Evolutionary conservation across 305 asterid species (phyloP).

Genomic region (Withania somnifera): DNA sequence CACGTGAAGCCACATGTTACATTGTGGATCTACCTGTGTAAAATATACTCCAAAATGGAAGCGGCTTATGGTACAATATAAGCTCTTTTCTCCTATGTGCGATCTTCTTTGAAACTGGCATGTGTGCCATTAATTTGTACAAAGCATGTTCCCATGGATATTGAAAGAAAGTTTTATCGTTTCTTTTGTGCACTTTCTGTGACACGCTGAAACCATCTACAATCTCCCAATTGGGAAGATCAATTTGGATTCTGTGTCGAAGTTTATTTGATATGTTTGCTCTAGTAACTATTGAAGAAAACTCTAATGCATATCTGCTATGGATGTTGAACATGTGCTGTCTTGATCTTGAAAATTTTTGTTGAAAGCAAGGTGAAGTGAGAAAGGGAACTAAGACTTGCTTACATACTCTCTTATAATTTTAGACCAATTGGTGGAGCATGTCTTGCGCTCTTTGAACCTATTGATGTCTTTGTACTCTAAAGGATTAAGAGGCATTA

Average conservation of each 20-base stretch:
- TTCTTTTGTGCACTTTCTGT: background rate
- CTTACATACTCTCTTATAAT: background rate
- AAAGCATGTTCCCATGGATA: background rate
- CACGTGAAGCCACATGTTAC: background rate
- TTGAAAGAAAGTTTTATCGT: background rate
- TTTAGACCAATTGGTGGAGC: background rate
- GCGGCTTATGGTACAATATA: background rate
- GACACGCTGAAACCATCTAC: background rate
- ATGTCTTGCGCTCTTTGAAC: background rate
- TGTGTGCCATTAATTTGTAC: background rate
- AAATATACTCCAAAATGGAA: background rate
- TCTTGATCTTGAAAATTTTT: background rate
- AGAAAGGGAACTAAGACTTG: background rate
- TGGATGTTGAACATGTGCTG: background rate
- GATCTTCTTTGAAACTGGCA: no score
- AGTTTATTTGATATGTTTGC: background rate
- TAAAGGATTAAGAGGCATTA: background rate
- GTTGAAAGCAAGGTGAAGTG: background rate
- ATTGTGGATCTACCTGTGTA: background rate
- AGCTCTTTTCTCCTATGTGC: background rate
- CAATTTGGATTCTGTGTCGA: background rate
- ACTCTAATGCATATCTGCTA: background rate
- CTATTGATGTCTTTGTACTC: background rate
- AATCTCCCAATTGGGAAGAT: background rate
- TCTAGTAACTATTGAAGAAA: background rate